A percentile compares a stretch with the other conserved stretches of the same genome.
These are phyloP conservation scores for Penicillium longicatenatum DNA, from an alignment of 495 filamentous ascomycete species.

Conservation along the genomic window DNA sequence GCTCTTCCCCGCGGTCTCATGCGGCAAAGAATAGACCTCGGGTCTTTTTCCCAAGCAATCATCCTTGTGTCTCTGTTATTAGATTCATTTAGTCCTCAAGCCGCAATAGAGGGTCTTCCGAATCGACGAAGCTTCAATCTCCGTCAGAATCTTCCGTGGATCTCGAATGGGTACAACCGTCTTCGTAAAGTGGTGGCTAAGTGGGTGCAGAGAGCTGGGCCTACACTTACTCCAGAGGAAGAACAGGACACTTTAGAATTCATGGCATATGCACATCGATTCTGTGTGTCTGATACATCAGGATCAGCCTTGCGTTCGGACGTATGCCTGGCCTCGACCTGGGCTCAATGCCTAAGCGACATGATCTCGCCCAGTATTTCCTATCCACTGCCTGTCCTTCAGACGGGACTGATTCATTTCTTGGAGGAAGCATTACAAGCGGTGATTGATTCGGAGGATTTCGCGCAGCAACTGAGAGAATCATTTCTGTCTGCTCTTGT, in stretches of 20 bases:
- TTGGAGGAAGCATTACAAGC: conserved; percentile 25
- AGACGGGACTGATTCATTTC: conserved; percentile 29
- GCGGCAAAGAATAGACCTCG: conserved; percentile 25
- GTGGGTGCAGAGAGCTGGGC: conserved; percentile 27
- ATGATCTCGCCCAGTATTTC: conserved; percentile 26
- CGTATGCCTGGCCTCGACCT: conserved; percentile 27
- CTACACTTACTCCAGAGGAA: conserved; percentile 19
- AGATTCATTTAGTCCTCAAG: conserved; percentile 29
- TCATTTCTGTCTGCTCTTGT: conserved; percentile 29
- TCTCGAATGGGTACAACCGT: conserved; percentile 40
- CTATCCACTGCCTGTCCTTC: conserved; percentile 23
- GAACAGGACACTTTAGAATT: conserved; percentile 27
- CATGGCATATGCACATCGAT: conserved; percentile 22
- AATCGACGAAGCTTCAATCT: conserved; percentile 19
- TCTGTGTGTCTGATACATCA: conserved; percentile 17
- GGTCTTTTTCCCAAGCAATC: conserved; percentile 28
- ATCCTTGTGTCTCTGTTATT: conserved; percentile 30
- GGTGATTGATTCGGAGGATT: conserved; percentile 12
- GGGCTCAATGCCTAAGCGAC: conserved; percentile 34
- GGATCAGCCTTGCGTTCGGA: conserved; percentile 22
- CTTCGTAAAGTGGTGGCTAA: conserved; percentile 34
- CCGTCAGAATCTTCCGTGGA: conserved; percentile 38
- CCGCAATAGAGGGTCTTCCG: background rate
- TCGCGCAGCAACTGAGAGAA: conserved; percentile 20
- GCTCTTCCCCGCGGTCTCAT: conserved; percentile 33